Conservation (phyloP, 306 rosid species). For the Erythrophleum fordii region DNA sequence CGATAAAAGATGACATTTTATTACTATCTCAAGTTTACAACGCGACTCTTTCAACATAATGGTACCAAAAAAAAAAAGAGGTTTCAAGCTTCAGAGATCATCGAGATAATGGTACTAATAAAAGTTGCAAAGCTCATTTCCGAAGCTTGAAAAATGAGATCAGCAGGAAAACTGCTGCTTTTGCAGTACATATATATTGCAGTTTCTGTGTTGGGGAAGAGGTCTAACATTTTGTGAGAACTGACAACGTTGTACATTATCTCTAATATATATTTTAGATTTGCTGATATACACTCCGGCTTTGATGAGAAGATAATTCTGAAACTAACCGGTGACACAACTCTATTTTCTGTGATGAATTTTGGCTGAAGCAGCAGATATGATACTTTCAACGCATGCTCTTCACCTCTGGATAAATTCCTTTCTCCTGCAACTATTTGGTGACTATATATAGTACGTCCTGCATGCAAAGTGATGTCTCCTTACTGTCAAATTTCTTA, state of each 20-base stretch:
- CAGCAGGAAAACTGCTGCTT: neutral
- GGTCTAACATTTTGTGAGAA: slow-evolving; percentile 24
- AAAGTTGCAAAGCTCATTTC: neutral
- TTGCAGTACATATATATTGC: neutral
- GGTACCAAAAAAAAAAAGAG: neutral
- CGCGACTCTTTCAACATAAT: neutral
- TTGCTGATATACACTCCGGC: neutral
- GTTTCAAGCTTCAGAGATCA: neutral
- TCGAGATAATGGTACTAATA: neutral
- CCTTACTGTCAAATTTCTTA: neutral
- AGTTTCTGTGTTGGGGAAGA: slow-evolving; percentile 7
- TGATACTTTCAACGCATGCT: slow-evolving; percentile 1
- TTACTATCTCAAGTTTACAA: neutral
- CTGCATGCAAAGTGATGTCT: slow-evolving; percentile 30
- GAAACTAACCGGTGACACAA: slow-evolving; percentile 17
- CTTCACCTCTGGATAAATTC: slow-evolving; percentile 5
- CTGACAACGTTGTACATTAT: slow-evolving; percentile 30
- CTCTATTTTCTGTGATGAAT: slow-evolving; percentile 12
- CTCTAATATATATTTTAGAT: slow-evolving; percentile 17
- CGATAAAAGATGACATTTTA: neutral
- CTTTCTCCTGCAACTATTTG: neutral
- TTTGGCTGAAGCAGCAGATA: slow-evolving; percentile 12
- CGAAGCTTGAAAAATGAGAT: slow-evolving; percentile 1
- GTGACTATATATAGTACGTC: neutral
- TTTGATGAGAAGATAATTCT: slow-evolving; percentile 33